Conservation (phyloP, 495 filamentous ascomycete genomes). For the Penicillium chermesinum region DNA sequence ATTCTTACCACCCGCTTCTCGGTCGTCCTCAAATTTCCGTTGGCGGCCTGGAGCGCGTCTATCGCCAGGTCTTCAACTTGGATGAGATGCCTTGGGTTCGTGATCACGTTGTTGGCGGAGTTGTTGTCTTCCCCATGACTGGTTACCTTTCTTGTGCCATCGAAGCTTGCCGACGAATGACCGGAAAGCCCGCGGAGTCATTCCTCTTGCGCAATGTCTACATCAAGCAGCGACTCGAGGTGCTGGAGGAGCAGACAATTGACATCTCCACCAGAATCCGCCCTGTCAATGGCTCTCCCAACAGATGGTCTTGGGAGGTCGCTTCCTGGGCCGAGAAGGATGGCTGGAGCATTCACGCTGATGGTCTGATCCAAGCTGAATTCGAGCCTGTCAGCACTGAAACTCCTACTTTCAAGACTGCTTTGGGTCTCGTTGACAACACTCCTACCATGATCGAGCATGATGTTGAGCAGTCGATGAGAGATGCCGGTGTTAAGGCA, state of each 20-base stretch:
- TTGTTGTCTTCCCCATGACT: conserved; percentile 45
- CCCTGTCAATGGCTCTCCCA: not conserved
- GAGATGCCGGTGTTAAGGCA: not conserved
- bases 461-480: not conserved
- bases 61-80: conserved; percentile 33
- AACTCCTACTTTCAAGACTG: conserved; percentile 8
- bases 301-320: conserved; percentile 8
- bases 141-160: conserved; percentile 44
- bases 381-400: not conserved
- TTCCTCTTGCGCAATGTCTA: conserved; percentile 22
- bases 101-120: conserved; percentile 38
- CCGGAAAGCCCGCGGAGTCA: conserved; percentile 29
- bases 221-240: conserved; percentile 8
- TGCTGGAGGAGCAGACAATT: not conserved
- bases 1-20: conserved; percentile 43
- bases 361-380: not conserved
- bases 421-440: not conserved
- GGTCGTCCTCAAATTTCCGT: conserved; percentile 31
- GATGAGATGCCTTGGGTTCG: conserved; percentile 18
- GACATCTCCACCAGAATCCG: not conserved
- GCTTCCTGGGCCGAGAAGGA: not conserved
- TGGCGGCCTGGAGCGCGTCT: conserved; percentile 25
- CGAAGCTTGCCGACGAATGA: conserved; percentile 43
- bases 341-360: not conserved
- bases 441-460: not conserved